Evolutionary conservation across 805 yeast species (phyloP), one percentile per base, ranked within the genome.

Genomic region (Metschnikowia corniflorae): DNA sequence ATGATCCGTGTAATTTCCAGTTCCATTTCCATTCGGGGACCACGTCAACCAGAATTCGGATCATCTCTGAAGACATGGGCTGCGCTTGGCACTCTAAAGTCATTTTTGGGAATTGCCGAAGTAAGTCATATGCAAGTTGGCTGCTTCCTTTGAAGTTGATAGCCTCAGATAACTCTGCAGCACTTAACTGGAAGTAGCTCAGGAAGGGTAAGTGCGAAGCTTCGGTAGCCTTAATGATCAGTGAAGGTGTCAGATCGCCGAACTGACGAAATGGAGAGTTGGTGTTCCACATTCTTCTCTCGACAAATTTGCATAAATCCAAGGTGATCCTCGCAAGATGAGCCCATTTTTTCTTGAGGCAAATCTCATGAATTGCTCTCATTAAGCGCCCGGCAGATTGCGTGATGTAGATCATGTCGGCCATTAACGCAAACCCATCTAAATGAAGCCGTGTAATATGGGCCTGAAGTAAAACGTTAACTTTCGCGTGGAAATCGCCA

Each of bases 341-440:
- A 0, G 96, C 71, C 94, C 95, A 88, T 8, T 73, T 71, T 46
- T 80, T 84, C 35, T 71, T 68, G 30, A 85, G 48, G 7, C 85
- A 75, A 22, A 93, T 76, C 53, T 91, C 96, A 55, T 75, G 79
- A 44, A 94, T 73, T 0, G 97, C 97, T 39, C 97, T 65, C 38
- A 89, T 67, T 25, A 93, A 60, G 54, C 99, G 73, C 3, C 94
- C 91, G 1, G 96, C 97, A 26, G 94, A 86, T 58, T 93, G 97
- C 0, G 93, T 84, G 26, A 93, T 78, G 55, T 86, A 93, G 3
- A 86, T 71, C 96, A 89, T 87, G 64, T 93, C 99, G 0, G 96
- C 79, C 73, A 83, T 78, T 42, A 94, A 61, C 0, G 97, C 96
- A 63, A 86, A 86, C 0, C 97, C 97, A 1, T 84, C 93, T 13